These are phyloP conservation scores for Flaveria floridana DNA, from an alignment of 140 eudicot genomes.

Conservation along the genomic window DNA sequence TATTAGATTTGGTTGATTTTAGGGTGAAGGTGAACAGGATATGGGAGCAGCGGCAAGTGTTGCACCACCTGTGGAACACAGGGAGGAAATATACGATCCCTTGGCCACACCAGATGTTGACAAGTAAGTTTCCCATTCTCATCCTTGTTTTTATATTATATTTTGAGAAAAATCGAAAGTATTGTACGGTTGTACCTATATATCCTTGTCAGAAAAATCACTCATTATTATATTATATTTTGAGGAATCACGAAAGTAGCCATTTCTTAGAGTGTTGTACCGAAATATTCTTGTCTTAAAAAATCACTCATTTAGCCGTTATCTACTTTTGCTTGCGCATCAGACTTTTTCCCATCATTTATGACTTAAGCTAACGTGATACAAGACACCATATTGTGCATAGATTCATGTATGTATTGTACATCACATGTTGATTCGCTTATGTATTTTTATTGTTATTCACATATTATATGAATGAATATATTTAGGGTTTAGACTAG, in stretches of 20 bases:
- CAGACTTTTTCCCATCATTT: not conserved
- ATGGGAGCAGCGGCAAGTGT: constrained; percentile 55
- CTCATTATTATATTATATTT: not conserved
- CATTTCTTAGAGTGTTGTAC: too few relatives aligned
- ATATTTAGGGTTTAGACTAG: not conserved
- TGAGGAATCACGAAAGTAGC: not conserved
- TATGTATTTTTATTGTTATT: too few relatives aligned
- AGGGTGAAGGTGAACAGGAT: constrained; percentile 89
- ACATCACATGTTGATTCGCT: not conserved
- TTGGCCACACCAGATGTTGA: constrained; percentile 91
- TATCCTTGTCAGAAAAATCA: not conserved
- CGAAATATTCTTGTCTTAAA: not conserved
- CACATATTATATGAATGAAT: not conserved
- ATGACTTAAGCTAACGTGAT: not conserved
- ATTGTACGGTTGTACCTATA: not conserved
- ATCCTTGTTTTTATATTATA: not conserved
- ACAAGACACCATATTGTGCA: not conserved
- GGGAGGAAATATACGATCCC: constrained; percentile 79
- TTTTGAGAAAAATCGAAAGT: not conserved
- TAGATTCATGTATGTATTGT: not conserved
- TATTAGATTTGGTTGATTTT: constrained; percentile 10
- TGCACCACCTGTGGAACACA: constrained; percentile 67
- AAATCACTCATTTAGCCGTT: not conserved
- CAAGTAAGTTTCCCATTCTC: constrained; percentile 43
- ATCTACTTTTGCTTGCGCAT: not conserved